These are phyloP conservation scores for Termitomyces titanicus DNA, from an alignment of 768 basidiomycete species.

Conservation along the genomic window DNA sequence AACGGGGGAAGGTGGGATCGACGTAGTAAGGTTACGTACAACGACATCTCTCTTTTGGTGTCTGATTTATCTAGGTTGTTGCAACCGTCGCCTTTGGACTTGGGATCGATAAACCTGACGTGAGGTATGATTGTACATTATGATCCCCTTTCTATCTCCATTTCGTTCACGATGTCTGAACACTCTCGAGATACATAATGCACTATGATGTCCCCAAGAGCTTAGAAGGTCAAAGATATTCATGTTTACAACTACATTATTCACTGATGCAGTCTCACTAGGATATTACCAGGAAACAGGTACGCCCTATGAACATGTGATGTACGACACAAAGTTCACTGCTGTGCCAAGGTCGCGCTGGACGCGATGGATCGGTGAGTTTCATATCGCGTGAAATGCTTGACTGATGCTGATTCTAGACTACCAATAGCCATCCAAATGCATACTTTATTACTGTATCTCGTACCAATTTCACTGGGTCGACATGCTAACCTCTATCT, in stretches of 20 bases:
- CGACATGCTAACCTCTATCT: background rate
- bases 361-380: conserved; percentile 69
- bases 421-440: conserved; percentile 65
- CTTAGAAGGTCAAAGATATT: conserved; percentile 64
- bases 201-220: conserved; percentile 83
- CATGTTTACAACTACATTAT: background rate
- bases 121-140: conserved; percentile 42
- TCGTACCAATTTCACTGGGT: background rate
- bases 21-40: conserved; percentile 46
- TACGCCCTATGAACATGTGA: conserved; percentile 20
- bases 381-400: background rate
- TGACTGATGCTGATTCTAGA: background rate
- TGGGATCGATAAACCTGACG: conserved; percentile 82
- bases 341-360: conserved; percentile 58
- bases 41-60: background rate
- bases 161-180: background rate
- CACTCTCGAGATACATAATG: conserved; percentile 56
- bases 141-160: background rate
- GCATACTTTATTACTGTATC: conserved; percentile 80
- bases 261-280: conserved; percentile 20
- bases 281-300: conserved; percentile 90
- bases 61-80: conserved; percentile 45
- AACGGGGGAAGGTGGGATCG: conserved; percentile 47
- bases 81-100: conserved; percentile 85
- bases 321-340: conserved; percentile 1